Evolutionary conservation across 352 stramenopile species (phyloP).

Genomic region (Phytophthora citrophthora): DNA sequence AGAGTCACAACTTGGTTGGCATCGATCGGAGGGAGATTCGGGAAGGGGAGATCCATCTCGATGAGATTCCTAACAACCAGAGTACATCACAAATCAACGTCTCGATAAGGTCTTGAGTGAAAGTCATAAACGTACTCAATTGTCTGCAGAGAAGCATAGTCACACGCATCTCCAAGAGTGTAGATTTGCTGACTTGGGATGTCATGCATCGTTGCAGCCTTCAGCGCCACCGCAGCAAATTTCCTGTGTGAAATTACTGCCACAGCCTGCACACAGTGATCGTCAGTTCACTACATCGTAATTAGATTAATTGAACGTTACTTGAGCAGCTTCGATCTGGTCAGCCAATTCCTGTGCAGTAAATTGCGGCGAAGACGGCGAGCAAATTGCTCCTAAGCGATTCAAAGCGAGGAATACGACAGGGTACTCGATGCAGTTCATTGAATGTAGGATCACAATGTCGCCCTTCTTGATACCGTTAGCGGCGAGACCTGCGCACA

Average conservation of each 20-base stretch:
- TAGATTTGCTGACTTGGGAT: constrained; percentile 25
- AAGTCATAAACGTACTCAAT: constrained; percentile 32
- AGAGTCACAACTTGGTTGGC: constrained; percentile 40
- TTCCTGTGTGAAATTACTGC: constrained; percentile 41
- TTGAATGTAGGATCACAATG: constrained; percentile 48
- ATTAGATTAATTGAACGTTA: not conserved
- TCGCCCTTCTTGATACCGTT: constrained; percentile 51
- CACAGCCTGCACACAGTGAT: constrained; percentile 9
- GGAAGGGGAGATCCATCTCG: constrained; percentile 21
- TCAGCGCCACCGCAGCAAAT: constrained; percentile 18
- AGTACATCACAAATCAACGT: not conserved
- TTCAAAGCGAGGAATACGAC: constrained; percentile 54
- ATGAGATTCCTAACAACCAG: constrained; percentile 14
- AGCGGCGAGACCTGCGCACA: constrained; percentile 37
- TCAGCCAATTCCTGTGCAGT: constrained; percentile 33
- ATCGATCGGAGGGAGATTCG: constrained; percentile 21
- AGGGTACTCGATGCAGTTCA: constrained; percentile 65
- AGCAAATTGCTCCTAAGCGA: constrained; percentile 46
- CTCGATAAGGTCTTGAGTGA: not conserved
- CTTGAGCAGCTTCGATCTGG: constrained; percentile 40
- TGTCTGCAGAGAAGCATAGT: constrained; percentile 8
- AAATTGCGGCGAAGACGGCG: constrained; percentile 43
- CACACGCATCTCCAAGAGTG: constrained; percentile 13
- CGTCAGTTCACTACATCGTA: not conserved
- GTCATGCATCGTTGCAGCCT: constrained; percentile 18